Evolutionary conservation across 805 yeast species (phyloP), one percentile per base, ranked within the genome.

Genomic region (Lipomyces starkeyi): DNA sequence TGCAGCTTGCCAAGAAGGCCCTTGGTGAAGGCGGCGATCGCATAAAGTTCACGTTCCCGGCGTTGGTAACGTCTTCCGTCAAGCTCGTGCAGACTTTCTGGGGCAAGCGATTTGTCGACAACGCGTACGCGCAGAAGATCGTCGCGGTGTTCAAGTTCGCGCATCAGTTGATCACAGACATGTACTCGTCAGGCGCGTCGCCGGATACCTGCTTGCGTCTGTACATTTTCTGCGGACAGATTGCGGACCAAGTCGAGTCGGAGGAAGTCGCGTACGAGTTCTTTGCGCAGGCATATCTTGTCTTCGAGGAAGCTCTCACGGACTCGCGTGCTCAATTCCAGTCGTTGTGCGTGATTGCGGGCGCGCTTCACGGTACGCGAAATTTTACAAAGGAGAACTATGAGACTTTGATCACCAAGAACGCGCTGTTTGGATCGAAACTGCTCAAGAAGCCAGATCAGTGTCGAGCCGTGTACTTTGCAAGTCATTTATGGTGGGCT

Each of bases 401-500:
- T 78, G 95, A 92, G 73, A 85, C 87, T 3, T 81, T 94, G 72
- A 92, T 93, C 61, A 90, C 96, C 17, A 90, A 93, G 77, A 85
- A 93, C 59, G 92, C 97, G 0, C 80, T 93, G 59, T 91, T 92
- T 74, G 97, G 97, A 4, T 91, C 97, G 14, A 91, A 91, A 78
- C 82, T 95, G 61, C 83, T 94, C 74, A 92, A 91, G 78, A 94
- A 94, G 77, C 93, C 95, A 47, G 98, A 94, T 75, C 99, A 95
- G 78, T 93, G 98, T 77, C 86, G 98, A 17, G 88, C 97, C 0
- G 97, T 93, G 5, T 91, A 90, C 76, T 79, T 86, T 62, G 93
- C 97, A 56, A 88, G 97, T 0, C 98, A 95, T 78, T 80, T 95
- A 60, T 95, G 97, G 97, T 91, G 97, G 95, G 90, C 94, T 75